These are phyloP conservation scores for Colletotrichum scovillei DNA, from an alignment of 2,329 filamentous ascomycete species.

Conservation along the genomic window DNA sequence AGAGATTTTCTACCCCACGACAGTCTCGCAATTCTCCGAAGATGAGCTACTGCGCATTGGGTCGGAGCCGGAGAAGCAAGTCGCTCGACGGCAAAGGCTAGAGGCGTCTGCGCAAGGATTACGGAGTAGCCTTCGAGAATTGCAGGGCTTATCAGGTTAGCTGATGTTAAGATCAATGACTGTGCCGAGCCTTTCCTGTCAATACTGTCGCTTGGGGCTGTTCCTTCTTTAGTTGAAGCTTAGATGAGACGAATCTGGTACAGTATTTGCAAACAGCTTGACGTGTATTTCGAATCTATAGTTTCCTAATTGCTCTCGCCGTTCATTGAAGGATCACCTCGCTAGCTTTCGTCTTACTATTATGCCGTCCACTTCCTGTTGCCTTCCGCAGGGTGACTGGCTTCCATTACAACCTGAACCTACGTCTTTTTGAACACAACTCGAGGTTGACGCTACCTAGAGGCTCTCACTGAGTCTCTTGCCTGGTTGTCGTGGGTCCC, in stretches of 20 bases:
- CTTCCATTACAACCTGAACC: neutral
- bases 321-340: neutral
- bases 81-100: conserved; percentile 9
- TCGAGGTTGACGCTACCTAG: neutral
- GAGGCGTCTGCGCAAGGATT: neutral
- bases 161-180: neutral
- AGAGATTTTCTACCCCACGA: conserved; percentile 7
- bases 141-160: conserved; percentile 13
- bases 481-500: neutral
- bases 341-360: neutral
- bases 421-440: neutral
- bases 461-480: neutral
- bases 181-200: too few species aligned
- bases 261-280: neutral
- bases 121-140: conserved; percentile 5
- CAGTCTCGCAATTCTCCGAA: neutral
- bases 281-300: too few species aligned
- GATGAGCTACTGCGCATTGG: conserved; percentile 26
- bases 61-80: conserved; percentile 14
- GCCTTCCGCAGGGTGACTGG: neutral
- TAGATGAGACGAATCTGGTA: neutral
- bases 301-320: too few species aligned
- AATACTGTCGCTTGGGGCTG: neutral
- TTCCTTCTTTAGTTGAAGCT: neutral
- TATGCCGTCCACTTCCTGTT: neutral